Conservation (phyloP, 306 rosid species). For the Trifolium repens region DNA sequence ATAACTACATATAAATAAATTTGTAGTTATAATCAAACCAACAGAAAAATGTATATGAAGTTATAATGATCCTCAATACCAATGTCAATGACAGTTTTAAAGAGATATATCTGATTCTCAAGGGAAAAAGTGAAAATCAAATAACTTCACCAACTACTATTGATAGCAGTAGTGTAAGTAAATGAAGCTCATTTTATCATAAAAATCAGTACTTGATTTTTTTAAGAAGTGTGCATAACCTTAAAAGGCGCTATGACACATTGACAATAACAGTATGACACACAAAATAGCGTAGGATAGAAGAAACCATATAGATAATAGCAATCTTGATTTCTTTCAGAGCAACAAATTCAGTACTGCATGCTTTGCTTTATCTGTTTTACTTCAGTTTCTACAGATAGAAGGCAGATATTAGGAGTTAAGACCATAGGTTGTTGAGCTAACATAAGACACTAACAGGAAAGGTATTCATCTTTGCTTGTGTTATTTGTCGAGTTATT, state of each 20-base stretch:
- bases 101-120: slow-evolving; percentile 1
- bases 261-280: neutral
- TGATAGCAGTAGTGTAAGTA: too few species aligned
- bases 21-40: neutral
- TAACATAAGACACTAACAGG: neutral
- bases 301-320: slow-evolving; percentile 17
- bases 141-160: neutral
- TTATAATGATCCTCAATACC: neutral
- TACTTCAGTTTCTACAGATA: neutral
- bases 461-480: neutral
- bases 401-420: neutral
- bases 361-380: neutral
- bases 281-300: slow-evolving; percentile 8
- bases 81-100: slow-evolving; percentile 3
- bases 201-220: neutral
- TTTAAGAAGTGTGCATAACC: neutral
- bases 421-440: neutral
- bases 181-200: neutral
- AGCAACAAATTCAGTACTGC: slow-evolving; percentile 3
- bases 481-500: neutral
- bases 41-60: neutral
- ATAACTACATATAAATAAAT: slow-evolving; percentile 58
- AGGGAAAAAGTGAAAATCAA: neutral
- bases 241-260: neutral
- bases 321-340: slow-evolving; percentile 15